phyloP scores from a whole-genome alignment of 306 rosid species.

The Dryas alaskensis region DNA sequence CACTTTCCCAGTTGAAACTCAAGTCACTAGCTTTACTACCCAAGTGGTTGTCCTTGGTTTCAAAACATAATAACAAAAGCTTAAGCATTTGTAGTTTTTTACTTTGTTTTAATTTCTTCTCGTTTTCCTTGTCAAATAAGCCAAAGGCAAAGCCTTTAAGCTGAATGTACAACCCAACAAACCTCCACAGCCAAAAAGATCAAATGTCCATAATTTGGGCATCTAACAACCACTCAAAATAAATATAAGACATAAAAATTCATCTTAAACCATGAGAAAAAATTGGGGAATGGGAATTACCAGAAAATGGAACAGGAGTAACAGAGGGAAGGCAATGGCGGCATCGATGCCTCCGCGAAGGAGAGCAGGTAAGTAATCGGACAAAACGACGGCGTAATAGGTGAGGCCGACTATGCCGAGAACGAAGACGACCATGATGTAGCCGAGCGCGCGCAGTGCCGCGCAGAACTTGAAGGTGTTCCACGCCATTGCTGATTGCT shows the following conservation, averaged over 20 bases:
- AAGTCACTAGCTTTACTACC: neutral
- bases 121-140: neutral
- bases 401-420: conserved; percentile 50
- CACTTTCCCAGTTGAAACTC: conserved; percentile 3
- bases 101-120: neutral
- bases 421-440: conserved; percentile 57
- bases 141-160: neutral
- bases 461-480: conserved; percentile 62
- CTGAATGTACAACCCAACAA: neutral
- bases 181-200: too few relatives aligned
- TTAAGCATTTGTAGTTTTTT: neutral
- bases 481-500: conserved; percentile 45
- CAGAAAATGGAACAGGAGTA: conserved; percentile 64
- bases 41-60: neutral
- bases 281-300: conserved; percentile 29
- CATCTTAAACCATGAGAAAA: neutral
- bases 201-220: neutral
- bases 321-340: conserved; percentile 35
- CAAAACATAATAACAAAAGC: neutral
- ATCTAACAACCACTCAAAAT: neutral
- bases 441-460: conserved; percentile 58
- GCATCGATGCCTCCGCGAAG: conserved; percentile 42
- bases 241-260: neutral
- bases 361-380: conserved; percentile 56
- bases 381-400: conserved; percentile 59